Evolutionary conservation across 2,329 filamentous ascomycete species (phyloP), one percentile per base, ranked within the genome.

Genomic region (Ascochyta koolunga): DNA sequence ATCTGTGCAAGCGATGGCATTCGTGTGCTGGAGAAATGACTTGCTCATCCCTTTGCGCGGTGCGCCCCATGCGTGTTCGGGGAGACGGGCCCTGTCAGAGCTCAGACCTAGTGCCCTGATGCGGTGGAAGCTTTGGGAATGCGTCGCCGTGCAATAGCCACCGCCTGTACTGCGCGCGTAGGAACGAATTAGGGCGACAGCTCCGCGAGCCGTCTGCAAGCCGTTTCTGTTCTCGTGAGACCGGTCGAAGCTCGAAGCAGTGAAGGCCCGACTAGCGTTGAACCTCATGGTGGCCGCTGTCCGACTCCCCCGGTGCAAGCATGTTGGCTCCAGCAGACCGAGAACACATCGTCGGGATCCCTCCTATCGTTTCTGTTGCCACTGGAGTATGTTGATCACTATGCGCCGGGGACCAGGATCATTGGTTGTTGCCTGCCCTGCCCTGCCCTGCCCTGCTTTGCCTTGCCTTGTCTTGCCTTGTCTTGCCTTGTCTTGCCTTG

Each of bases 201-300:
- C 25, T 53, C 61, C 60, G 58, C 32, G 58, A 52, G 55, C 58
- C 61, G 49, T 57, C 40, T 19, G 54, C 38, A 58, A 59, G 55
- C 59, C 58, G 60, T 62, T 62, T 48, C 56, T 51, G 60, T 62
- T 52, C 68, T 63, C 67, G 67, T 71, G 65, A 64, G 64, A 58
- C 51, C 51, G 51, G 62, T 56, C 51, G 60, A 54, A 58, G 54
- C 60, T 59, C 47, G 54, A 46, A 57, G 46, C 41, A 49, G 56
- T 45, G 56, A 59, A 61, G 57, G 60, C 29, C 61, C 61, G 62
- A 61, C 49, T 59, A 53, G 51, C 41, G 41, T 25, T 27, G 45
- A 45, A 54, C 45, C 51, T 33, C 40, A 49, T 41, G 18, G 44
- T 27, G 40, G 40, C 36, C 36, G 19, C 35, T 16, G 18, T 50